phyloP scores from a whole-genome alignment of 2,329 filamentous ascomycete species.

The Ascomycota sp. region DNA sequence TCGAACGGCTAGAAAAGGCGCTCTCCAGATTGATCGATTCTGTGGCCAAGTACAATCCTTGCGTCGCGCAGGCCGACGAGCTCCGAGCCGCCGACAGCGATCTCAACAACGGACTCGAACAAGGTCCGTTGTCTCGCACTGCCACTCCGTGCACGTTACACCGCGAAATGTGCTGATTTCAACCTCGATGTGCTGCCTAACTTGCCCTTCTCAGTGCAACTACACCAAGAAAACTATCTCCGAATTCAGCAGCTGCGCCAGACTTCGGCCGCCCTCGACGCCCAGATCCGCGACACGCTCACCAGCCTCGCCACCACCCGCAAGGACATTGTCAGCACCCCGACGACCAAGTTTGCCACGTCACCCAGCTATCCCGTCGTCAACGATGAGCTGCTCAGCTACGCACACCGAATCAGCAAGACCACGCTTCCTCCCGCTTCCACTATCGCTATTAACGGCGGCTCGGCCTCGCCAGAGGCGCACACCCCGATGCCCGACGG shows the following conservation, averaged over 20 bases:
- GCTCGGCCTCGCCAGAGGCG: slow-evolving; percentile 6
- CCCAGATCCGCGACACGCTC: slow-evolving; percentile 52
- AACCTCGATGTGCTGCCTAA: too few relatives aligned
- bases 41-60: slow-evolving; percentile 65
- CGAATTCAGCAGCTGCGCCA: slow-evolving; percentile 49
- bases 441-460: slow-evolving; percentile 18
- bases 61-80: slow-evolving; percentile 42
- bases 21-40: slow-evolving; percentile 56
- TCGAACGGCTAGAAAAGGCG: slow-evolving; percentile 45
- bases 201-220: slow-evolving; percentile 49
- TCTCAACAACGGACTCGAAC: slow-evolving; percentile 42
- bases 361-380: slow-evolving; percentile 34
- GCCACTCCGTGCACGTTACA: too few relatives aligned
- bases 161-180: too few relatives aligned
- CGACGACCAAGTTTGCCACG: slow-evolving; percentile 33
- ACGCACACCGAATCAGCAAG: slow-evolving; percentile 61
- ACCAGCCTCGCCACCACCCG: slow-evolving; percentile 50
- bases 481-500: slow-evolving; percentile 13
- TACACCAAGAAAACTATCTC: slow-evolving; percentile 54
- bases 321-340: slow-evolving; percentile 47
- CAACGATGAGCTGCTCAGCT: slow-evolving; percentile 55
- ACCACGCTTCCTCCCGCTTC: slow-evolving; percentile 53
- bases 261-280: slow-evolving; percentile 43
- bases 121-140: slow-evolving; percentile 24
- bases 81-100: slow-evolving; percentile 51